Percentiles rank a stretch among this genome's conserved stretches.
Evolutionary conservation across 768 basidiomycete genomes (phyloP).

Genomic region (Boletellus ananiceps): DNA sequence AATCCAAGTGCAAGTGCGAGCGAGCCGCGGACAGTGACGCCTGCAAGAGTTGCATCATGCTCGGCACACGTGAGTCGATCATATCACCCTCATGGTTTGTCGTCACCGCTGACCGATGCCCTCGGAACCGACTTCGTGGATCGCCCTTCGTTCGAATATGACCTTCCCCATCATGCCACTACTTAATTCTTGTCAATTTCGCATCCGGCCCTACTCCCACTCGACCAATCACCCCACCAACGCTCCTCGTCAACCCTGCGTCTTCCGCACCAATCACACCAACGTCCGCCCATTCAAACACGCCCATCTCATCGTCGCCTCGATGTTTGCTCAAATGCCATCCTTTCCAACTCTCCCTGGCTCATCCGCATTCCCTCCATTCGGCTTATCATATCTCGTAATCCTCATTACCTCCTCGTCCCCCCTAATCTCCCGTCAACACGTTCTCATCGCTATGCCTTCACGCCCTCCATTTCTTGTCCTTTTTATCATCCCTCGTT

Average conservation of each 20-base stretch:
- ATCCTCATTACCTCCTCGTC: slow-evolving; percentile 12
- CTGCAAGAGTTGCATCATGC: slow-evolving; percentile 73
- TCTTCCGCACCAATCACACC: background rate
- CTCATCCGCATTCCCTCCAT: slow-evolving; percentile 10
- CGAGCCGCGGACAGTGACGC: slow-evolving; percentile 53
- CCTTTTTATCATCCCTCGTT: background rate
- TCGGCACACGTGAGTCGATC: slow-evolving; percentile 56
- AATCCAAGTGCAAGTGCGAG: slow-evolving; percentile 89
- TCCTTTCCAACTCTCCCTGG: background rate
- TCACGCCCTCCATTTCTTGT: slow-evolving; percentile 1
- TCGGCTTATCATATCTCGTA: slow-evolving; percentile 16
- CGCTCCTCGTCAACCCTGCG: too few species aligned
- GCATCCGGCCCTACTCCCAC: background rate
- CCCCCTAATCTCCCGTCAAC: slow-evolving; percentile 1
- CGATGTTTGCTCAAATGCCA: background rate
- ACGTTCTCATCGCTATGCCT: slow-evolving; percentile 5
- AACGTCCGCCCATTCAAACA: background rate
- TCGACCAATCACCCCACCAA: too few species aligned
- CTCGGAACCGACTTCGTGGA: slow-evolving; percentile 11
- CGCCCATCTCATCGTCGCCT: slow-evolving; percentile 3
- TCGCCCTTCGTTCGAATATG: too few species aligned
- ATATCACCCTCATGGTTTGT: background rate
- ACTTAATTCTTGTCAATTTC: background rate
- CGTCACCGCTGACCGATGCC: slow-evolving; percentile 11
- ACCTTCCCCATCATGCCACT: too few species aligned